A percentile compares a stretch with the other conserved stretches of the same genome.
phyloP scores from a whole-genome alignment of 2,329 filamentous ascomycete species.

The Calonectria pseudoreteaudii region DNA sequence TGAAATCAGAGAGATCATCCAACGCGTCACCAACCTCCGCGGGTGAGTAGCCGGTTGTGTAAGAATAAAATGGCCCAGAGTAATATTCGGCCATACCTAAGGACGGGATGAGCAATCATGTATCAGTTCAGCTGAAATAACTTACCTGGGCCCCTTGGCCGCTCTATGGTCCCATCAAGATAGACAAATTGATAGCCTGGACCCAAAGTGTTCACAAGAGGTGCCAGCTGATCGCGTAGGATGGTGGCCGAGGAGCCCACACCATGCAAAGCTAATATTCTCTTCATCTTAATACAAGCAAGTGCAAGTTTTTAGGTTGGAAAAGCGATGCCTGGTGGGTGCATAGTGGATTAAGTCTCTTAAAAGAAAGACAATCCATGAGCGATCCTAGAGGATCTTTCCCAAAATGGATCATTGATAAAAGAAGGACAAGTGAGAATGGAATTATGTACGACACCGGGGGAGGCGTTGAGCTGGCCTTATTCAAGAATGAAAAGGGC shows the following conservation, averaged over 20 bases:
- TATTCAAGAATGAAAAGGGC: neutral
- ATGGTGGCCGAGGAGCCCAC: neutral
- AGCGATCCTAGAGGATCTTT: neutral
- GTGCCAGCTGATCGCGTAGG: neutral
- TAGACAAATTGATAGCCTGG: neutral
- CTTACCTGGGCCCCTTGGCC: neutral
- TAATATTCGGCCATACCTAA: neutral
- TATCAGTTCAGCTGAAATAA: neutral
- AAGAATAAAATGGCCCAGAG: neutral
- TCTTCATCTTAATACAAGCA: neutral
- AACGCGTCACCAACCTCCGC: neutral
- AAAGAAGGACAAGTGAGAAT: neutral
- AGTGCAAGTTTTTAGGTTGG: neutral
- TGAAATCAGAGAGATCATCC: neutral
- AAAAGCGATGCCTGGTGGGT: neutral
- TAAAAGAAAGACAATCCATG: neutral
- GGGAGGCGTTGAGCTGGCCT: neutral
- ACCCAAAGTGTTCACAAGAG: neutral
- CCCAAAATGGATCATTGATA: neutral
- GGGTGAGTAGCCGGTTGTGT: neutral
- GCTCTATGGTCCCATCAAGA: neutral
- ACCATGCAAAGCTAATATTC: neutral
- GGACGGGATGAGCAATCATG: neutral
- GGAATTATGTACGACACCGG: neutral
- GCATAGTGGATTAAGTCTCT: neutral